Percentiles rank a stretch among this genome's conserved stretches.
These are phyloP conservation scores for Trichoderma afroharzianum DNA, from an alignment of 2,329 filamentous ascomycete genomes.

Conservation along the genomic window DNA sequence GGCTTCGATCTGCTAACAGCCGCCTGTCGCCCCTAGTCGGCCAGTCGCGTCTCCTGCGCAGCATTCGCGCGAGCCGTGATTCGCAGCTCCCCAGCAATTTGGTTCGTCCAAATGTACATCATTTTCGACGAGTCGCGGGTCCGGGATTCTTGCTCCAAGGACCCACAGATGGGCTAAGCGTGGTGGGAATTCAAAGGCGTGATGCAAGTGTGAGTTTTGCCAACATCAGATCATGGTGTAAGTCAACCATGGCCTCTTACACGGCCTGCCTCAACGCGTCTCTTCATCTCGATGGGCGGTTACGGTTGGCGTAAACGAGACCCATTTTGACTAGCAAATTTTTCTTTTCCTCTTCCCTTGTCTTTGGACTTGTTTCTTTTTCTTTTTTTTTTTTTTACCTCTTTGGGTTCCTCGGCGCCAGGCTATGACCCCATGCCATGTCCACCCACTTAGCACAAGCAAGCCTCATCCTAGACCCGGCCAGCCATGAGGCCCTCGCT, in stretches of 20 bases:
- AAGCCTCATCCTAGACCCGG: not conserved
- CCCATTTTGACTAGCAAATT: not conserved
- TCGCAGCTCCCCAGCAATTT: slow-evolving; percentile 14
- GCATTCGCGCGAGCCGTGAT: slow-evolving; percentile 13
- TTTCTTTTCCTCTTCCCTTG: not conserved
- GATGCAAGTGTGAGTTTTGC: not conserved
- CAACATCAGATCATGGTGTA: not conserved
- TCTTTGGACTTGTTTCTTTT: not conserved
- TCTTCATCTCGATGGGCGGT: not conserved
- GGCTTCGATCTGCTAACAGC: slow-evolving; percentile 8
- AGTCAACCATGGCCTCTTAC: not conserved
- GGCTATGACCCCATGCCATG: not conserved
- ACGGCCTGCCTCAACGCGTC: not conserved
- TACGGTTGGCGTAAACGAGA: not conserved
- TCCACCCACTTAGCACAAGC: slow-evolving; percentile 1
- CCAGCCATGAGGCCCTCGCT: slow-evolving; percentile 2
- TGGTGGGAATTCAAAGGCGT: not conserved
- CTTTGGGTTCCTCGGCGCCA: not conserved
- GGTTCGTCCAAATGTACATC: slow-evolving; percentile 19
- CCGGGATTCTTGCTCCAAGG: not conserved
- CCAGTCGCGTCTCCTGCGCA: slow-evolving; percentile 17
- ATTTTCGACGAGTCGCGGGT: slow-evolving; percentile 18
- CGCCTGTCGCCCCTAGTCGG: slow-evolving; percentile 12
- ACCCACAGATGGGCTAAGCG: slow-evolving; percentile 5
- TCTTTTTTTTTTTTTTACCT: not conserved